Evolutionary conservation across 2,329 filamentous ascomycete genomes (phyloP).

Genomic region (Diaporthe amygdali): DNA sequence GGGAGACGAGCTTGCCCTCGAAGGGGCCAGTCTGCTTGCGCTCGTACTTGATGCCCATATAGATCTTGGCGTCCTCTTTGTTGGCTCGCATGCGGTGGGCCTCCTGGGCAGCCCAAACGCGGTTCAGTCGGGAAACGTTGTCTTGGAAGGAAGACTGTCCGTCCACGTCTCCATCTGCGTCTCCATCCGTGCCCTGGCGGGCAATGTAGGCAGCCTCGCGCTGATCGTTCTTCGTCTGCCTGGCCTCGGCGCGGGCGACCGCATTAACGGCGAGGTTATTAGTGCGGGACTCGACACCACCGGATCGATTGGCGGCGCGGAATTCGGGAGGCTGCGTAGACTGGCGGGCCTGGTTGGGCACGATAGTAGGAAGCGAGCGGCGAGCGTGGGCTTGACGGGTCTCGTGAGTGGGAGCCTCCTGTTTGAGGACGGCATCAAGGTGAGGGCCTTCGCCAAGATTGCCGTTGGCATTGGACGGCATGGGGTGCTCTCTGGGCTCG

Average conservation of each 20-base stretch:
- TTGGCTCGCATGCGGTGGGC: slow-evolving; percentile 47
- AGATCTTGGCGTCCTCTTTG: slow-evolving; percentile 60
- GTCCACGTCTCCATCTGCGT: neutral
- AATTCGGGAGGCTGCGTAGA: slow-evolving; percentile 40
- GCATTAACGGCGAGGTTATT: slow-evolving; percentile 56
- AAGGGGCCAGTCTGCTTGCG: slow-evolving; percentile 66
- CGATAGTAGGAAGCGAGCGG: slow-evolving; percentile 30
- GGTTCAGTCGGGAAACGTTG: slow-evolving; percentile 58
- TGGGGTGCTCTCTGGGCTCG: slow-evolving; percentile 25
- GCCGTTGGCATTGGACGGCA: slow-evolving; percentile 23
- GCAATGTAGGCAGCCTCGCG: slow-evolving; percentile 41
- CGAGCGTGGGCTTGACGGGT: slow-evolving; percentile 50
- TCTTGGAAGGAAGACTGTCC: slow-evolving; percentile 46
- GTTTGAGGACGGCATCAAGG: slow-evolving; percentile 8
- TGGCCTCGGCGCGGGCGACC: slow-evolving; percentile 56
- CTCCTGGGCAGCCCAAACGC: slow-evolving; percentile 62
- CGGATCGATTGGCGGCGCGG: slow-evolving; percentile 40
- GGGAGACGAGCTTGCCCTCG: slow-evolving; percentile 66
- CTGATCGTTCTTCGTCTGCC: slow-evolving; percentile 55
- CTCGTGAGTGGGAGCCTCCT: slow-evolving; percentile 38
- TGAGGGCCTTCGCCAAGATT: slow-evolving; percentile 18
- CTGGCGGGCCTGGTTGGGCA: slow-evolving; percentile 37
- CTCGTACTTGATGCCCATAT: slow-evolving; percentile 66
- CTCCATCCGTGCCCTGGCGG: neutral
- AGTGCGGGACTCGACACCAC: slow-evolving; percentile 41